phyloP scores from a whole-genome alignment of 1,139 yeast species.

The Ogataea hybrid region DNA sequence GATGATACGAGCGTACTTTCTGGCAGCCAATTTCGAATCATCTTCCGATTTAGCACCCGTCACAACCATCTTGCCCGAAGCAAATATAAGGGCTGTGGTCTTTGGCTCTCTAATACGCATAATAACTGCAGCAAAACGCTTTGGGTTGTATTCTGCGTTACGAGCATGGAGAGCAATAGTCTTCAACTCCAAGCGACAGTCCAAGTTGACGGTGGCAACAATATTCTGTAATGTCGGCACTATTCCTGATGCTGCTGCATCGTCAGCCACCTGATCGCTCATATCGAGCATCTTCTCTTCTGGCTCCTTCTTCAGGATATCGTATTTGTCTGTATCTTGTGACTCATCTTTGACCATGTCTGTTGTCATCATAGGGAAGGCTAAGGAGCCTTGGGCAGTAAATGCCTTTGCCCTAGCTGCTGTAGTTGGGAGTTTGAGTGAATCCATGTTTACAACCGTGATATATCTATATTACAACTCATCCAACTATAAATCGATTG shows the following conservation, averaged over 20 bases:
- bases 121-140: slow-evolving; percentile 98
- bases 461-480: slow-evolving; percentile 14
- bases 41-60: slow-evolving; percentile 99
- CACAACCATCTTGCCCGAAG: slow-evolving; percentile 99
- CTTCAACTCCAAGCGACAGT: slow-evolving; percentile 91
- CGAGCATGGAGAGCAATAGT: slow-evolving; percentile 98
- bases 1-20: slow-evolving; percentile 96
- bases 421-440: slow-evolving; percentile 72
- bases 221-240: slow-evolving; percentile 96
- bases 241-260: slow-evolving; percentile 82
- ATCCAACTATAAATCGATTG: slow-evolving; percentile 17
- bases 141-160: slow-evolving; percentile 97
- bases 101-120: slow-evolving; percentile 99
- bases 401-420: slow-evolving; percentile 81
- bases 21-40: slow-evolving; percentile 93
- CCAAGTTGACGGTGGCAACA: slow-evolving; percentile 96
- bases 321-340: slow-evolving; percentile 11
- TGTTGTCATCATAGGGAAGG: slow-evolving; percentile 46
- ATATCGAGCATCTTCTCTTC: slow-evolving; percentile 23
- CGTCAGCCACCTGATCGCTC: slow-evolving; percentile 41
- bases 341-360: slow-evolving; percentile 29
- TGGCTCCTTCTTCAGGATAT: slow-evolving; percentile 15
- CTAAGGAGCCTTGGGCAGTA: slow-evolving; percentile 63
- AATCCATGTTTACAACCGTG: slow-evolving; percentile 49
- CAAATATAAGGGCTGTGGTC: slow-evolving; percentile 96